A percentile compares a stretch with the other conserved stretches of the same genome.
Conservation (phyloP, 1,139 yeast genomes). For the Kodamaea plutei region DNA sequence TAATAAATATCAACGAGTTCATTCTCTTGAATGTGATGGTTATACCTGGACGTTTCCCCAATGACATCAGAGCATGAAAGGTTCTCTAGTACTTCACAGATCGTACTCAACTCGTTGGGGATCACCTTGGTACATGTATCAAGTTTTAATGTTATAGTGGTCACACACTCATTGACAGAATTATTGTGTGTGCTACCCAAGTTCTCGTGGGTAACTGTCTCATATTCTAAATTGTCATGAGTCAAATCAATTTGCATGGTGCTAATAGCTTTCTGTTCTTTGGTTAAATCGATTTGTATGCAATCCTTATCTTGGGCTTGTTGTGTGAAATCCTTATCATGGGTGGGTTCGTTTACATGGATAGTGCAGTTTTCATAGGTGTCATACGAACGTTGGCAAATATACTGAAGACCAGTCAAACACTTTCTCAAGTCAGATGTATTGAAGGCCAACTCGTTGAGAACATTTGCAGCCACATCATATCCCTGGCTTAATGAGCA, state of each 20-base stretch:
- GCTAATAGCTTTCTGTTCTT: neutral
- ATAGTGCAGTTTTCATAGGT: too few species aligned
- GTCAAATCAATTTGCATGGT: neutral
- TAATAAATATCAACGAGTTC: slow-evolving; percentile 34
- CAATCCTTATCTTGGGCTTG: neutral
- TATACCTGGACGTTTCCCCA: slow-evolving; percentile 32
- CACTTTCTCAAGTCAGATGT: slow-evolving; percentile 51
- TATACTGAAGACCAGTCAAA: slow-evolving; percentile 52
- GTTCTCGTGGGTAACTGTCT: too few species aligned
- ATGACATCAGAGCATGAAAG: slow-evolving; percentile 41
- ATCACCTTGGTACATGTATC: neutral
- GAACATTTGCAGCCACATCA: slow-evolving; percentile 25
- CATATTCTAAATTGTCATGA: too few species aligned
- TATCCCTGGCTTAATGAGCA: slow-evolving; percentile 37
- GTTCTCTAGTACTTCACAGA: slow-evolving; percentile 24
- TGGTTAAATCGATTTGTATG: neutral
- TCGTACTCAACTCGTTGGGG: slow-evolving; percentile 8
- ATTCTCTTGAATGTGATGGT: slow-evolving; percentile 31
- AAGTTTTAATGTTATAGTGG: too few species aligned
- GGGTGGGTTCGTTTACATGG: too few species aligned
- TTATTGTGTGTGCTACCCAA: too few species aligned
- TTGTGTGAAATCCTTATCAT: neutral
- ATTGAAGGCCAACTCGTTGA: slow-evolving; percentile 30
- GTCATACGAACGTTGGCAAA: slow-evolving; percentile 34
- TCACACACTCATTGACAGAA: too few species aligned